These are phyloP conservation scores for Daldinia childiae DNA, from an alignment of 495 filamentous ascomycete species.

Conservation along the genomic window DNA sequence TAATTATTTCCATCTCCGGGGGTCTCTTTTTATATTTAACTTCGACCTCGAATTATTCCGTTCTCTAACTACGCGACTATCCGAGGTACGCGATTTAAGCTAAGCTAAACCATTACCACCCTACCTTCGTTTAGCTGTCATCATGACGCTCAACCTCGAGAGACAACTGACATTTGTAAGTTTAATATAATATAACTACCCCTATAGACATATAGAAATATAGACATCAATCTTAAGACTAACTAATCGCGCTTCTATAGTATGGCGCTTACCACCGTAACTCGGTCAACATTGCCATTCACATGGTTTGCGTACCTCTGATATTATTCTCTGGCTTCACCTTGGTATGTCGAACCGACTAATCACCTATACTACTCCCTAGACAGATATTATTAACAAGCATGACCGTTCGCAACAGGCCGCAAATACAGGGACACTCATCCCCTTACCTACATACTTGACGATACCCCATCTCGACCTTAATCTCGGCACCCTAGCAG, in stretches of 20 bases:
- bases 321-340: conserved; percentile 83
- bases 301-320: conserved; percentile 87
- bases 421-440: conserved; percentile 76
- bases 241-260: conserved; percentile 55
- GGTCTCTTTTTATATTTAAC: neutral
- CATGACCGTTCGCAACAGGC: conserved; percentile 59
- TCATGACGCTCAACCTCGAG: conserved; percentile 59
- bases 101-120: neutral
- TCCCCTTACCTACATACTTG: conserved; percentile 75
- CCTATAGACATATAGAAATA: neutral
- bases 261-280: conserved; percentile 97
- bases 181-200: conserved; percentile 3
- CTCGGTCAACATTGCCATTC: conserved; percentile 87
- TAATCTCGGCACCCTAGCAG: conserved; percentile 80
- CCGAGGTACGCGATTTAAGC: conserved; percentile 7
- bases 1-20: neutral
- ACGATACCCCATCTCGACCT: conserved; percentile 78
- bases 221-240: neutral
- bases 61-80: neutral
- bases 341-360: conserved; percentile 64
- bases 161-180: conserved; percentile 60
- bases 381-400: conserved; percentile 12
- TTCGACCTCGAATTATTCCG: conserved; percentile 1
- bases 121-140: conserved; percentile 2
- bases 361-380: neutral